Conservation (phyloP, 2,329 filamentous ascomycete genomes). For the Penicillium sp. region DNA sequence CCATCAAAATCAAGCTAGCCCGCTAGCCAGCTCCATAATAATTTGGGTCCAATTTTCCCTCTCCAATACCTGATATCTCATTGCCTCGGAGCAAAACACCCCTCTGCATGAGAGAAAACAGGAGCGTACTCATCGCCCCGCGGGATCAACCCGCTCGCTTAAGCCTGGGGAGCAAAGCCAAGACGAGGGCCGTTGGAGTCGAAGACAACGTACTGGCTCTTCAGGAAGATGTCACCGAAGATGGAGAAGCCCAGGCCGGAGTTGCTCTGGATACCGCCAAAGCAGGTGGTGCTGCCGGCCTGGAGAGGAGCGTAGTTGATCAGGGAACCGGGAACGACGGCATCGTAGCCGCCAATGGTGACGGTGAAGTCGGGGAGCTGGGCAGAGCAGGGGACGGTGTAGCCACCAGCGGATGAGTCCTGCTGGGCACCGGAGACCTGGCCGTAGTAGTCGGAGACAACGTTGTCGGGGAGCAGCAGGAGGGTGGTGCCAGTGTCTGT, state of each 20-base stretch:
- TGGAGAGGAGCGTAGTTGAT: constrained; percentile 60
- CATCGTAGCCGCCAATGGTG: constrained; percentile 56
- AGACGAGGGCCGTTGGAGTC: constrained; percentile 59
- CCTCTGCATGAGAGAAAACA: not conserved
- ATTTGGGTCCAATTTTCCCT: not conserved
- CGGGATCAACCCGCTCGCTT: constrained; percentile 16
- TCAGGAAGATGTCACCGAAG: constrained; percentile 79
- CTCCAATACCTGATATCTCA: not conserved
- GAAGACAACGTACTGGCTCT: constrained; percentile 76
- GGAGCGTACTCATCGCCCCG: not conserved
- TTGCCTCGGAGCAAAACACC: not conserved
- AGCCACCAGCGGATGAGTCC: constrained; percentile 58
- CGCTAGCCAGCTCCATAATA: constrained; percentile 22
- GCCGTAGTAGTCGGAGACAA: constrained; percentile 66
- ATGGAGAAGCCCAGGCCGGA: constrained; percentile 68
- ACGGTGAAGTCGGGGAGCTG: constrained; percentile 61
- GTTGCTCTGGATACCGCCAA: constrained; percentile 74
- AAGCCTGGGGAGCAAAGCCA: constrained; percentile 55
- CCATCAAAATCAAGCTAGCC: constrained; percentile 21
- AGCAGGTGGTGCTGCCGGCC: constrained; percentile 61
- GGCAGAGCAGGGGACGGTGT: constrained; percentile 59
- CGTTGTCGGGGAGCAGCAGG: constrained; percentile 61
- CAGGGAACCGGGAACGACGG: constrained; percentile 59
- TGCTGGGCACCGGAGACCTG: constrained; percentile 60
- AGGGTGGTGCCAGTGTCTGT: constrained; percentile 73